A percentile compares a stretch with the other conserved stretches of the same genome.
phyloP scores from a whole-genome alignment of 164 flowering plant genomes.

The Dillenia turbinata region DNA sequence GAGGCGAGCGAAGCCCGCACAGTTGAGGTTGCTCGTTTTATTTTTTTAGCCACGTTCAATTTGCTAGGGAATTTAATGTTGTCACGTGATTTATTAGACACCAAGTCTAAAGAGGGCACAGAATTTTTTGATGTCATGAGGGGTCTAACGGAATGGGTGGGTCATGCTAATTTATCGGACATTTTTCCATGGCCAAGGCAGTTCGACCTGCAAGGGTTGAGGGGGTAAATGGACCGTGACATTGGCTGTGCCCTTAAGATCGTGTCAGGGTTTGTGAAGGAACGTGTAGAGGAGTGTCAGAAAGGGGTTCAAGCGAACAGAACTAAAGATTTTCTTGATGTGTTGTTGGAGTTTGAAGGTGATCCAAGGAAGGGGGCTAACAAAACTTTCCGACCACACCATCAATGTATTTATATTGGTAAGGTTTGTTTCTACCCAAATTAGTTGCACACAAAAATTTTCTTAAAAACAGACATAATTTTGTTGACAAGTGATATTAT shows the following conservation, averaged over 20 bases:
- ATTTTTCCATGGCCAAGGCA: constrained; percentile 32
- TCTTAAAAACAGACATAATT: too few species aligned
- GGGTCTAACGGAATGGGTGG: constrained; percentile 28
- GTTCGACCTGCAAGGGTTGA: constrained; percentile 45
- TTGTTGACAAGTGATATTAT: too few species aligned
- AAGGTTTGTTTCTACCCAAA: neutral
- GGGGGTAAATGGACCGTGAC: constrained; percentile 39
- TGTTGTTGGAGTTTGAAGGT: constrained; percentile 41
- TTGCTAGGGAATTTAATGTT: constrained; percentile 48
- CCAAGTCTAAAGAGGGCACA: constrained; percentile 22
- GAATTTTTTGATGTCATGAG: constrained; percentile 41
- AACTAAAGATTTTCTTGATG: constrained; percentile 50
- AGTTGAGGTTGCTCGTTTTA: constrained; percentile 13
- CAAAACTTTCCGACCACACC: constrained; percentile 32
- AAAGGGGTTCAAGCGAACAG: neutral
- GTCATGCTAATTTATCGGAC: constrained; percentile 43
- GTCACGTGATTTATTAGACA: constrained; percentile 40
- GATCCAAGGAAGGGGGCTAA: constrained; percentile 30
- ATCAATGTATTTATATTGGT: constrained; percentile 48
- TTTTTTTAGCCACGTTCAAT: constrained; percentile 43
- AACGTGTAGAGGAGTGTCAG: constrained; percentile 23
- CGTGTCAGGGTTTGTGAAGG: constrained; percentile 35
- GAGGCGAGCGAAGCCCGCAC: constrained; percentile 5
- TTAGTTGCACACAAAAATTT: too few species aligned
- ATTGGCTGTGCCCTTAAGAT: constrained; percentile 40